Conservation (phyloP, 2,329 filamentous ascomycete species). For the Apiospora malaysiana region DNA sequence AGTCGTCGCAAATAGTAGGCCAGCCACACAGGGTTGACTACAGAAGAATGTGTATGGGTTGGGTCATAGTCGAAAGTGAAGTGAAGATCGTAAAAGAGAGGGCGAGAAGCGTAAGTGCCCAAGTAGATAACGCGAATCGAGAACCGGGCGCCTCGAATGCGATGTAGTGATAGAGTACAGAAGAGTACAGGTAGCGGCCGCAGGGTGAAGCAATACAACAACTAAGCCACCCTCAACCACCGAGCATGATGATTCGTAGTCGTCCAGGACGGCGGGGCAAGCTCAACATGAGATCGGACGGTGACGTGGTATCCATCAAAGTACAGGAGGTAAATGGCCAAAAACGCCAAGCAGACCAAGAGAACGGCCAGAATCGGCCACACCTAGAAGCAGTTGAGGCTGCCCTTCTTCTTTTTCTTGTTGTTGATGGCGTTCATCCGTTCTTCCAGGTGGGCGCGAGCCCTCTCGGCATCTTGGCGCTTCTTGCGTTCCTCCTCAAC, state of each 20-base stretch:
- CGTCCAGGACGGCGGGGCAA: not conserved
- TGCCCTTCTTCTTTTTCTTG: conserved; percentile 96
- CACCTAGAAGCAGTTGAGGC: conserved; percentile 92
- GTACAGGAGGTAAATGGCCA: conserved; percentile 10
- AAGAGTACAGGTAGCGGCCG: not conserved
- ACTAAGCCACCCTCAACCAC: not conserved
- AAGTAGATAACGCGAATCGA: not conserved
- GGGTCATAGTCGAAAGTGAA: conserved; percentile 12
- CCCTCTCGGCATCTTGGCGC: conserved; percentile 86
- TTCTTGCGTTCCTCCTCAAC: conserved; percentile 97
- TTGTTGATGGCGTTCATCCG: conserved; percentile 90
- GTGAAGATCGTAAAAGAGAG: conserved; percentile 1
- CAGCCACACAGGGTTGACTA: not conserved
- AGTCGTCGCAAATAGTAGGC: conserved; percentile 10
- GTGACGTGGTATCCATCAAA: conserved; percentile 6
- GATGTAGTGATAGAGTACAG: not conserved
- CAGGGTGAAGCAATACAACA: not conserved
- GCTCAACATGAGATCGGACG: conserved; percentile 9
- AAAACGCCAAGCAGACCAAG: conserved; percentile 23
- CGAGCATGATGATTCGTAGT: not conserved
- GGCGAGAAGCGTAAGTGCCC: conserved; percentile 14
- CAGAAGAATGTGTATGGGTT: conserved; percentile 5
- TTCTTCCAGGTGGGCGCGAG: conserved; percentile 87
- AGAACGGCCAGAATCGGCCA: conserved; percentile 32
- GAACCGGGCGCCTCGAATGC: not conserved